phyloP scores from a whole-genome alignment of 139 green algal species.

The Micractinium conductrix region DNA sequence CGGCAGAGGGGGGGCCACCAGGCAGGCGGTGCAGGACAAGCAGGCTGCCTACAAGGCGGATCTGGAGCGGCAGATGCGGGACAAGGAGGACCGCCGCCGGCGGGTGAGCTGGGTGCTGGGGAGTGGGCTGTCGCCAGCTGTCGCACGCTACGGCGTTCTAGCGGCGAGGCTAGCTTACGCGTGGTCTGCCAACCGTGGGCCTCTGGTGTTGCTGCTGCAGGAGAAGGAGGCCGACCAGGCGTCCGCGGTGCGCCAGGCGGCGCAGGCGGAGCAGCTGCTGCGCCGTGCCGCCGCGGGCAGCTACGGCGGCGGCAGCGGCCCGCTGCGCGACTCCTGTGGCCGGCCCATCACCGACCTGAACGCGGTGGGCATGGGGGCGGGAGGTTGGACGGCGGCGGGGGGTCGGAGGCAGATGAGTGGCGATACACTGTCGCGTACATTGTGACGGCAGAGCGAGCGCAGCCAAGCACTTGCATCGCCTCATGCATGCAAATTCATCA shows the following conservation, averaged over 20 bases:
- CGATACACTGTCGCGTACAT: too few relatives aligned
- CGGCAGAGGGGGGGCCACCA: too few relatives aligned
- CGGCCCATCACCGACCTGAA: conserved; percentile 28
- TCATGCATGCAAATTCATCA: too few relatives aligned
- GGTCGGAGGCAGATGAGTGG: too few relatives aligned
- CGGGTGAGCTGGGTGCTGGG: neutral
- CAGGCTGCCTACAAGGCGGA: conserved; percentile 34
- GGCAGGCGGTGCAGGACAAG: neutral
- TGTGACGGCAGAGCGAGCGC: too few relatives aligned
- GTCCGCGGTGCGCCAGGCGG: neutral
- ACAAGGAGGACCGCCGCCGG: conserved; percentile 16
- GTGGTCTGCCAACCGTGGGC: too few relatives aligned
- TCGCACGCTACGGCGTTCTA: too few relatives aligned
- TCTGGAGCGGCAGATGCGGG: conserved; percentile 41
- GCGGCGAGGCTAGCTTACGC: too few relatives aligned
- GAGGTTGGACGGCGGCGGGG: too few relatives aligned
- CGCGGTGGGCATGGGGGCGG: conserved; percentile 7
- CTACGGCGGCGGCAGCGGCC: conserved; percentile 33
- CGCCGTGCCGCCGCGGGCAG: neutral
- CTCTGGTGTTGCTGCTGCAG: neutral
- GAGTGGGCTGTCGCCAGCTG: neutral
- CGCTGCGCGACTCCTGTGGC: conserved; percentile 5
- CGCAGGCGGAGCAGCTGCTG: neutral
- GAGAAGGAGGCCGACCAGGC: conserved; percentile 20
- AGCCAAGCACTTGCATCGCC: too few relatives aligned